Percentiles rank a stretch among this genome's conserved stretches.
phyloP scores from a whole-genome alignment of 441 rosid genomes.

The Populus hybrid region DNA sequence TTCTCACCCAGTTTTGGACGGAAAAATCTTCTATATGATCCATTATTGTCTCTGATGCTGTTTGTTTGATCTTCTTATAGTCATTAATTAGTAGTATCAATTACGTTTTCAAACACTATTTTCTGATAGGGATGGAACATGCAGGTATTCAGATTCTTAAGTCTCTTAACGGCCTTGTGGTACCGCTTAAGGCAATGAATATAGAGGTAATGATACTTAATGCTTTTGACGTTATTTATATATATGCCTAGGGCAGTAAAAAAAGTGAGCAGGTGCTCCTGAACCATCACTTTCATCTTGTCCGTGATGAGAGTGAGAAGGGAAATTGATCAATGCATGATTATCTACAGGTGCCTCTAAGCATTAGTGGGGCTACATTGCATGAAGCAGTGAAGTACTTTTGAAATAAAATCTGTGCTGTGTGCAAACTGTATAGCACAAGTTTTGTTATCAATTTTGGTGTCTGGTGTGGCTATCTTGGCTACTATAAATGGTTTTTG shows the following conservation, averaged over 20 bases:
- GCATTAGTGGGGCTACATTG: neutral
- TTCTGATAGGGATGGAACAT: slow-evolving; percentile 30
- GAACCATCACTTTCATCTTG: neutral
- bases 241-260: neutral
- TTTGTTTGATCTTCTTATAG: neutral
- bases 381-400: neutral
- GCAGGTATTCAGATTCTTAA: slow-evolving; percentile 28
- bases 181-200: slow-evolving; percentile 20
- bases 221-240: neutral
- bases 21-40: neutral
- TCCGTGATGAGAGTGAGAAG: neutral
- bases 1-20: neutral
- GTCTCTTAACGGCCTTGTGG: slow-evolving; percentile 19
- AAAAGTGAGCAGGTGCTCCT: neutral
- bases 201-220: slow-evolving; percentile 20
- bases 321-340: neutral
- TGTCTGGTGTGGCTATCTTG: neutral
- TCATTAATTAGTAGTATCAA: neutral
- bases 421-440: neutral
- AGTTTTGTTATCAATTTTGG: neutral
- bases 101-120: neutral
- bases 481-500: neutral
- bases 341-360: neutral
- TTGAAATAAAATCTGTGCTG: neutral
- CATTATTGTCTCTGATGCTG: neutral